Evolutionary conservation across 345 rosid species (phyloP), one percentile per base, ranked within the genome.

Genomic region (Dipteronia dyeriana): DNA sequence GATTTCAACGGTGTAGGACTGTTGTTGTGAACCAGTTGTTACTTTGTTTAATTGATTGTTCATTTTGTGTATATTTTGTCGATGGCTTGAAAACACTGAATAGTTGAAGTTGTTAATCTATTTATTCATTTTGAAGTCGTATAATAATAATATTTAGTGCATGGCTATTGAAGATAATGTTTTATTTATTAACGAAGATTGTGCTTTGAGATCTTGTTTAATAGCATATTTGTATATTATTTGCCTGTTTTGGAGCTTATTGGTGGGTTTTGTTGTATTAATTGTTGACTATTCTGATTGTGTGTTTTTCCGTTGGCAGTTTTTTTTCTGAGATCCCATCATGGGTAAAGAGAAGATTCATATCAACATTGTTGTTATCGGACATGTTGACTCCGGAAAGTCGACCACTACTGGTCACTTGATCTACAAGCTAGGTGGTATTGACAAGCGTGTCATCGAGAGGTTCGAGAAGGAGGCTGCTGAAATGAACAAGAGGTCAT

Each of bases 371-470:
- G 88, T 85, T 79, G 88, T 83, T 65, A 85, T 85, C 3, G 88
- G 86, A 43, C 88, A 85, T 47, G 86, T 85, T 20, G 84, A 91
- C 87, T 90, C 91, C 64, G 93, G 90, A 29, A 91, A 90, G 76
- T 91, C 92, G 0, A 88, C 95, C 68, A 91, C 93, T 19, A 91
- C 91, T 0, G 93, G 90, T 54, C 96, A 91, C 81, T 79, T 90
- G 90, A 91, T 90, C 86, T 91, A 88, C 87, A 91, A 91, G 90
- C 90, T 91, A 72, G 92, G 96, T 64, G 96, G 92, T 75, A 91
- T 90, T 75, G 92, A 91, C 88, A 90, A 91, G 87, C 93, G 93
- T 84, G 95, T 91, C 23, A 91, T 91, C 9, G 92, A 91, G 82
- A 89, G 93, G 71, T 91, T 91, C 3, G 93, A 91, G 86, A 90